Percentiles rank a stretch among this genome's conserved stretches.
These are phyloP conservation scores for Brassica rapa DNA, from an alignment of 345 rosid species.

Conservation along the genomic window DNA sequence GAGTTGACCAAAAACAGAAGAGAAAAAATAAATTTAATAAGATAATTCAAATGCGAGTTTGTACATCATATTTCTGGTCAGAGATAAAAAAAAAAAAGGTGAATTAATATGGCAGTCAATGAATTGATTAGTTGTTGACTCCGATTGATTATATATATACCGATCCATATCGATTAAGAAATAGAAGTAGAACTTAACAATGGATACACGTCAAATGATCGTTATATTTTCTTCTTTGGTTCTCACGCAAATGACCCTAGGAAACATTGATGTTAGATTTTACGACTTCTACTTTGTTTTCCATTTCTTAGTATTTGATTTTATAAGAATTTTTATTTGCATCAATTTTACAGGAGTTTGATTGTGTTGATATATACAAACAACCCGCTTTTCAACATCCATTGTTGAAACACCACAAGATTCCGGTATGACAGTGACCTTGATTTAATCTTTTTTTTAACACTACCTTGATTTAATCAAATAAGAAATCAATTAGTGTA, in stretches of 20 bases:
- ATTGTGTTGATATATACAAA: constrained; percentile 30
- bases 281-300: neutral
- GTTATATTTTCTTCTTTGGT: neutral
- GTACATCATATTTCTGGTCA: neutral
- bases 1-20: neutral
- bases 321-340: neutral
- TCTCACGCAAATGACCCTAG: neutral
- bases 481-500: neutral
- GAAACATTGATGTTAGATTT: constrained; percentile 7
- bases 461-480: neutral
- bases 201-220: neutral
- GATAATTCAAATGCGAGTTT: too few relatives aligned
- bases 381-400: constrained; percentile 32
- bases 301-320: neutral
- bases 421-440: constrained; percentile 5
- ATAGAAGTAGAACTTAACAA: neutral
- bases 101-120: neutral
- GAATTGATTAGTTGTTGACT: neutral
- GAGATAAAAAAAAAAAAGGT: too few relatives aligned
- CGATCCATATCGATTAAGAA: neutral
- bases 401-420: constrained; percentile 25
- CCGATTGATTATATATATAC: neutral
- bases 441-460: neutral
- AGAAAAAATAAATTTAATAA: too few relatives aligned
- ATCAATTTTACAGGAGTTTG: constrained; percentile 11